These are phyloP conservation scores for Aspergillus chevalieri DNA, from an alignment of 2,329 filamentous ascomycete species.

Conservation along the genomic window DNA sequence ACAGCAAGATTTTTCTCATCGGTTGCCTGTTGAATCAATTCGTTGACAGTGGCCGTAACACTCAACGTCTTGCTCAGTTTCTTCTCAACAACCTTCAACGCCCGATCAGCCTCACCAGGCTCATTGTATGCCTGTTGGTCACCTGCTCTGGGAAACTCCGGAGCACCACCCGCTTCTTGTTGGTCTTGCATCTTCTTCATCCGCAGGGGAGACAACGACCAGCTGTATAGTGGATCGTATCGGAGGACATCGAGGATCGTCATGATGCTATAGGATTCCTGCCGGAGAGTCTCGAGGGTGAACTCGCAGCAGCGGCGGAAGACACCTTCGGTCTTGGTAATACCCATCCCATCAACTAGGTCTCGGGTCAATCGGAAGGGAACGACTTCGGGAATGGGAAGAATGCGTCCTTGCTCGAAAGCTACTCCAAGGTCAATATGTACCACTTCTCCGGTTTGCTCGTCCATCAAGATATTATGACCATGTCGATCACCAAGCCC, in stretches of 20 bases:
- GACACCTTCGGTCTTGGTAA: constrained; percentile 89
- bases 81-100: constrained; percentile 88
- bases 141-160: constrained; percentile 21
- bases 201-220: constrained; percentile 73
- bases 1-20: constrained; percentile 90
- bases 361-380: constrained; percentile 93
- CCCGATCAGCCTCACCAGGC: constrained; percentile 78
- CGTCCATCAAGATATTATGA: constrained; percentile 92
- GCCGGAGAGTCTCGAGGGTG: constrained; percentile 86
- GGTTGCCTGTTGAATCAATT: constrained; percentile 90
- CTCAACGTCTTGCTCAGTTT: constrained; percentile 92
- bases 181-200: constrained; percentile 61
- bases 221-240: constrained; percentile 96
- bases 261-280: constrained; percentile 96
- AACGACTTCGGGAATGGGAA: constrained; percentile 91
- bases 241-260: constrained; percentile 94
- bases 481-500: constrained; percentile 91
- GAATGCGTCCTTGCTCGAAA: constrained; percentile 91
- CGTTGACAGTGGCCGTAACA: constrained; percentile 91
- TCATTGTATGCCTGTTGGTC: constrained; percentile 46
- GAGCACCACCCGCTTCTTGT: constrained; percentile 38
- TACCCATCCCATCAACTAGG: constrained; percentile 93
- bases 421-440: constrained; percentile 96
- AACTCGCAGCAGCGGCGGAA: constrained; percentile 98
- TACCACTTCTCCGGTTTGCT: constrained; percentile 83